Conservation (phyloP, 495 filamentous ascomycete species). For the Hypoxylon subgilvum region DNA sequence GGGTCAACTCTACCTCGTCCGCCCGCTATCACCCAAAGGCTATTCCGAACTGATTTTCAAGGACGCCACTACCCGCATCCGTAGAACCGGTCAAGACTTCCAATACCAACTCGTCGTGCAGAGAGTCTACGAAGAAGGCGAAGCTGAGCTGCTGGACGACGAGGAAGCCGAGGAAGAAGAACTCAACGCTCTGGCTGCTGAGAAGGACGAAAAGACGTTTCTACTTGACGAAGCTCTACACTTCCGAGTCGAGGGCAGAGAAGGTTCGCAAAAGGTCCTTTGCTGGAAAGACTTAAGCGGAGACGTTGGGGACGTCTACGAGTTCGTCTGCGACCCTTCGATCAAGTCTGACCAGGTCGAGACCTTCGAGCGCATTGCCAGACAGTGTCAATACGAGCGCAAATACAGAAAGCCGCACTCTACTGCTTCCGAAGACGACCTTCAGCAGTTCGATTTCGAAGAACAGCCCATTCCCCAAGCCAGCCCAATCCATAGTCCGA, state of each 20-base stretch:
- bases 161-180: conserved; percentile 81
- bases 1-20: conserved; percentile 95
- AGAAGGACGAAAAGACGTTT: conserved; percentile 97
- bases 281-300: conserved; percentile 96
- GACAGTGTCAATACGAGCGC: conserved; percentile 96
- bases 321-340: conserved; percentile 88
- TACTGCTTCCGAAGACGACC: conserved; percentile 79
- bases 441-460: conserved; percentile 80
- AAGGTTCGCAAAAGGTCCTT: conserved; percentile 78
- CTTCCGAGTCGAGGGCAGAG: conserved; percentile 80
- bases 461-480: conserved; percentile 82
- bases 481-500: conserved; percentile 75
- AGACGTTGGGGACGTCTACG: conserved; percentile 90
- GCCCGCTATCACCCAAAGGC: conserved; percentile 91
- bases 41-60: conserved; percentile 99
- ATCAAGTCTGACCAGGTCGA: conserved; percentile 72
- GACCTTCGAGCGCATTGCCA: conserved; percentile 81
- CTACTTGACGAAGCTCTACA: conserved; percentile 89
- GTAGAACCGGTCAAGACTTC: conserved; percentile 89
- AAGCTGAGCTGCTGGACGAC: conserved; percentile 84
- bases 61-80: conserved; percentile 88
- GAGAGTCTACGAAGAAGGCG: conserved; percentile 94
- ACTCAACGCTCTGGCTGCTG: conserved; percentile 65
- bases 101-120: conserved; percentile 98
- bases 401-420: conserved; percentile 81